Percentiles rank a stretch among this genome's conserved stretches.
These are phyloP conservation scores for Chrysoporthe cubensis DNA, from an alignment of 2,329 filamentous ascomycete genomes.

Conservation along the genomic window DNA sequence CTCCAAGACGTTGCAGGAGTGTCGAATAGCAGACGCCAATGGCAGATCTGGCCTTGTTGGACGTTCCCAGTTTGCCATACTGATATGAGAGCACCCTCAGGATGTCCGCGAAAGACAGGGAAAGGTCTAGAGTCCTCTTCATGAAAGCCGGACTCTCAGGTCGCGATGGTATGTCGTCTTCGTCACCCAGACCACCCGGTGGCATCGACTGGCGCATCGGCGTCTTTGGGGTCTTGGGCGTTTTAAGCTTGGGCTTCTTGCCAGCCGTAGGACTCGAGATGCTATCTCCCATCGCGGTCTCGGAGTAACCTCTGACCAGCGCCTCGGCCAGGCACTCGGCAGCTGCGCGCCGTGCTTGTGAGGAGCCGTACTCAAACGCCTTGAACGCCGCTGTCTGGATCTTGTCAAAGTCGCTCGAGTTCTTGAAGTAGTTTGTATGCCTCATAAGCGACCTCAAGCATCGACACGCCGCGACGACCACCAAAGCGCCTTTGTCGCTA, in stretches of 20 bases:
- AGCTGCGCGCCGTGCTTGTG: conserved; percentile 80
- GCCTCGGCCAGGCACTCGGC: conserved; percentile 82
- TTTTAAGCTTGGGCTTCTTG: conserved; percentile 70
- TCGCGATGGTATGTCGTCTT: conserved; percentile 69
- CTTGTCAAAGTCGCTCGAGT: conserved; percentile 87
- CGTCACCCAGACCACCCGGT: conserved; percentile 66
- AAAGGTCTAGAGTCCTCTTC: conserved; percentile 73
- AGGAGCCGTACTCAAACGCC: conserved; percentile 76
- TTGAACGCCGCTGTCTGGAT: conserved; percentile 84
- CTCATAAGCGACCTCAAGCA: conserved; percentile 76
- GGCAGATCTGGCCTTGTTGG: conserved; percentile 79
- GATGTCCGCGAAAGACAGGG: conserved; percentile 76
- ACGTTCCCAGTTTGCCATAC: conserved; percentile 77
- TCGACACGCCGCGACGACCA: conserved; percentile 77
- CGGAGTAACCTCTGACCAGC: conserved; percentile 81
- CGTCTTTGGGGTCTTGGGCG: conserved; percentile 44
- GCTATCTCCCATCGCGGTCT: conserved; percentile 55
- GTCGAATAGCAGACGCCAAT: conserved; percentile 87
- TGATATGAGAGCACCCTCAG: conserved; percentile 78
- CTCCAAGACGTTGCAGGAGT: conserved; percentile 76
- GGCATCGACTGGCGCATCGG: conserved; percentile 46
- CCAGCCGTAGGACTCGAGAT: conserved; percentile 50
- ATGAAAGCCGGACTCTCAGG: conserved; percentile 73
- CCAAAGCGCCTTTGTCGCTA: conserved; percentile 80
- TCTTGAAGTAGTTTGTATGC: conserved; percentile 81